Evolutionary conservation across 208 protist genomes (phyloP).

Genomic region (Trichomonas vaginalis): DNA sequence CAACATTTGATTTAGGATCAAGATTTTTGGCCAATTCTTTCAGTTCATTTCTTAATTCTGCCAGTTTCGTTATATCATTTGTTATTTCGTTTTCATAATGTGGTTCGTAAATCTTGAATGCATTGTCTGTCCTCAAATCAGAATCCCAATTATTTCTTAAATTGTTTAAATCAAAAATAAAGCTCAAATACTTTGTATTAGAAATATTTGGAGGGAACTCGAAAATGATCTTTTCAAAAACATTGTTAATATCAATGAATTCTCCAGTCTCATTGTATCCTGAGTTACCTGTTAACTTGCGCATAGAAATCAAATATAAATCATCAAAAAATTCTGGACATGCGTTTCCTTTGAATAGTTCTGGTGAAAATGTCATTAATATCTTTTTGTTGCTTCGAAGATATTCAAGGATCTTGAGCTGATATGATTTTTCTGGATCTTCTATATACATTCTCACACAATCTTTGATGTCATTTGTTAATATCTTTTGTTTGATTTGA

Average conservation of each 20-base stretch:
- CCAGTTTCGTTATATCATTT: no score
- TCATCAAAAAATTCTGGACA: background rate
- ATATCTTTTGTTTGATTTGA: no score
- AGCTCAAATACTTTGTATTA: background rate
- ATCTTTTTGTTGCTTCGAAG: background rate
- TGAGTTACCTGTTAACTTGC: background rate
- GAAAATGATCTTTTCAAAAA: background rate
- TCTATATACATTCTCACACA: no score
- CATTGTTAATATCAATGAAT: background rate
- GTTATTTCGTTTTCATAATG: no score
- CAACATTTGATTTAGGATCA: no score
- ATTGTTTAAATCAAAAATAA: no score
- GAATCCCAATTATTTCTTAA: no score
- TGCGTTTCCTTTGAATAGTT: background rate
- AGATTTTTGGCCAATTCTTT: no score
- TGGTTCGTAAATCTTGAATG: no score
- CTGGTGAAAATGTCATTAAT: background rate
- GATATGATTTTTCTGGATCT: background rate
- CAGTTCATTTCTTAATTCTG: no score
- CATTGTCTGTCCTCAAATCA: no score
- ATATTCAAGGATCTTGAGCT: background rate
- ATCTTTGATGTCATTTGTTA: no score
- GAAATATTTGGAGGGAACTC: background rate
- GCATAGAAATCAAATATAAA: background rate
- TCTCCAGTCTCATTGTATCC: background rate